phyloP scores from a whole-genome alignment of 495 filamentous ascomycete genomes.

The Penicillium dipodomyicola region DNA sequence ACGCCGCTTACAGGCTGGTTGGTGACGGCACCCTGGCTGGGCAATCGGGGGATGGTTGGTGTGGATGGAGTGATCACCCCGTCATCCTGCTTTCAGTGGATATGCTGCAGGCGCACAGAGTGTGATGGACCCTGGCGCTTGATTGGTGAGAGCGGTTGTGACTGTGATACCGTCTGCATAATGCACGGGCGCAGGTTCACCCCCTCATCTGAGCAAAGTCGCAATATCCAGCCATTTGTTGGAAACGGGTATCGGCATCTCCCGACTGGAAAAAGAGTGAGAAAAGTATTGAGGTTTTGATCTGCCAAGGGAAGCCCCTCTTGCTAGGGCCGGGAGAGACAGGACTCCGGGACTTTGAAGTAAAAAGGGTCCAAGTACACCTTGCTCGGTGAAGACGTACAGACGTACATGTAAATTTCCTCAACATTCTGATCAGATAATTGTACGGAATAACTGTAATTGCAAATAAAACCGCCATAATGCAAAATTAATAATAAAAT shows the following conservation, averaged over 20 bases:
- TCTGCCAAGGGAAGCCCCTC: background rate
- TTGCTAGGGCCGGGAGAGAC: background rate
- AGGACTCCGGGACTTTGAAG: background rate
- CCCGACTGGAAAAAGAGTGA: background rate
- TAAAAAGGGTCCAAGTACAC: background rate
- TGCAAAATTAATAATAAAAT: slow-evolving; percentile 5
- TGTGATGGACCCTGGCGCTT: slow-evolving; percentile 22
- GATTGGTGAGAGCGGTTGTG: slow-evolving; percentile 38
- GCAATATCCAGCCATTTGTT: background rate
- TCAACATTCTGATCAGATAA: background rate
- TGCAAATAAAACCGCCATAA: background rate
- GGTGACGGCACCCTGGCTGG: background rate
- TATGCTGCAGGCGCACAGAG: slow-evolving; percentile 23
- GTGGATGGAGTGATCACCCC: slow-evolving; percentile 14
- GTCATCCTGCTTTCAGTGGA: slow-evolving; percentile 13
- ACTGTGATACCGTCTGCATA: slow-evolving; percentile 42
- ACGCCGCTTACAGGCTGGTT: slow-evolving; percentile 21
- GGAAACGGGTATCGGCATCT: background rate
- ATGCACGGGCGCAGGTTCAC: slow-evolving; percentile 23
- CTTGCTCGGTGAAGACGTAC: too few relatives aligned
- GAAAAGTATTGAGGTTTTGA: background rate
- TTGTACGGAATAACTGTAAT: background rate
- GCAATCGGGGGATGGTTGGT: slow-evolving; percentile 12
- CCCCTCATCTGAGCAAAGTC: background rate
- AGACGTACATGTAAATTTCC: background rate